These are phyloP conservation scores for Monilinia fructigena DNA, from an alignment of 2,329 filamentous ascomycete genomes.

Conservation along the genomic window DNA sequence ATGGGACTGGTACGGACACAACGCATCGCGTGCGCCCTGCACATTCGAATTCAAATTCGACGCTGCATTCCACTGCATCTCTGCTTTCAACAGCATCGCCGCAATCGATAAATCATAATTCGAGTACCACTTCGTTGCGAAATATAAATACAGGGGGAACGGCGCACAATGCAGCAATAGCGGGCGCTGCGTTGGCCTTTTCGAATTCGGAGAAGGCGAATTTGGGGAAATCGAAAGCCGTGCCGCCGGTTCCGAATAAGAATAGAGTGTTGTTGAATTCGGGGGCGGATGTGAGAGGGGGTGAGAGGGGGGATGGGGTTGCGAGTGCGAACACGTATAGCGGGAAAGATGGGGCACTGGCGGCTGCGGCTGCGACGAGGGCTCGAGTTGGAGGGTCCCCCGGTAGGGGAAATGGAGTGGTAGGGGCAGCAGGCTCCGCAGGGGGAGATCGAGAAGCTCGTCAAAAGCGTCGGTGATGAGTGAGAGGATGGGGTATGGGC, in stretches of 20 bases:
- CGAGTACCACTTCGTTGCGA: conserved; percentile 4
- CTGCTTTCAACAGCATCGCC: neutral
- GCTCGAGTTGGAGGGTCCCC: conserved; percentile 25
- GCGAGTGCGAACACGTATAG: conserved; percentile 42
- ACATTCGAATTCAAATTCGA: neutral
- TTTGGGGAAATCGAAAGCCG: neutral
- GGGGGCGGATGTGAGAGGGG: too few relatives aligned
- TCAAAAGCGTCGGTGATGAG: conserved; percentile 21
- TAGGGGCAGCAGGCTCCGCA: neutral
- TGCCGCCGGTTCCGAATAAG: conserved; percentile 6
- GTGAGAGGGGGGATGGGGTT: conserved; percentile 38
- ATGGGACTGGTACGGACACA: neutral
- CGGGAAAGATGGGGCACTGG: conserved; percentile 46
- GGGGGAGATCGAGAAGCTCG: conserved; percentile 23
- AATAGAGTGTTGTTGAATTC: conserved; percentile 44
- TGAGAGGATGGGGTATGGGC: neutral
- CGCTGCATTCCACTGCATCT: neutral
- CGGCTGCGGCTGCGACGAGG: conserved; percentile 47
- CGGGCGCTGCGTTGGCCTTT: conserved; percentile 14
- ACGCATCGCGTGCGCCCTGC: neutral
- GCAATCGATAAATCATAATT: neutral
- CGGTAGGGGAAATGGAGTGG: neutral
- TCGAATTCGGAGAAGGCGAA: conserved; percentile 3
- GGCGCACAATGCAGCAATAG: conserved; percentile 14
- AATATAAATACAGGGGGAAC: conserved; percentile 5